Percentiles rank a stretch among this genome's conserved stretches.
Evolutionary conservation across 2,329 filamentous ascomycete species (phyloP).

Genomic region (Pseudodiploospora longispora): DNA sequence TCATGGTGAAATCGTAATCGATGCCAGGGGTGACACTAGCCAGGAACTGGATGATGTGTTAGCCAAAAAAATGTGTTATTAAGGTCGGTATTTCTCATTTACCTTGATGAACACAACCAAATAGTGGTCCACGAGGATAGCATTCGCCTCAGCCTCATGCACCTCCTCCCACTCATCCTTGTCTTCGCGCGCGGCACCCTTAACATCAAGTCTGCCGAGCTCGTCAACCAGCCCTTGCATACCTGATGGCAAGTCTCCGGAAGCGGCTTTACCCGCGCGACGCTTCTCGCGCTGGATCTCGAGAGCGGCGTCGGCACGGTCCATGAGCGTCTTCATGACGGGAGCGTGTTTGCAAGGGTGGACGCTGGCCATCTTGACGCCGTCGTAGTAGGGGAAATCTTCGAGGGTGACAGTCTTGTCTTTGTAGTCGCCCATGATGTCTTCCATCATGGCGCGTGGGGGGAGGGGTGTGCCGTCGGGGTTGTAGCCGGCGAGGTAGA

Average conservation of each 20-base stretch:
- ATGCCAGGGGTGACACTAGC: slow-evolving; percentile 91
- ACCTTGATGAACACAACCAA: slow-evolving; percentile 82
- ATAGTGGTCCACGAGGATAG: slow-evolving; percentile 83
- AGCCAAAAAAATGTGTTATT: neutral
- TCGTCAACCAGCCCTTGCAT: slow-evolving; percentile 85
- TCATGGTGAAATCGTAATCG: slow-evolving; percentile 97
- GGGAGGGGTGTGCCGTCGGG: slow-evolving; percentile 72
- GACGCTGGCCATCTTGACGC: slow-evolving; percentile 91
- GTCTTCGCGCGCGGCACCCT: slow-evolving; percentile 41
- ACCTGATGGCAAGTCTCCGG: slow-evolving; percentile 41
- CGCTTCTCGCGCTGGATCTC: slow-evolving; percentile 83
- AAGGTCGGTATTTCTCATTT: slow-evolving; percentile 15
- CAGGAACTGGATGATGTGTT: slow-evolving; percentile 48
- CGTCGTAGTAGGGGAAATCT: slow-evolving; percentile 90
- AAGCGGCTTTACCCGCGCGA: slow-evolving; percentile 43
- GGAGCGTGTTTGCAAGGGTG: slow-evolving; percentile 96
- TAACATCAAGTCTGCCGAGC: slow-evolving; percentile 56
- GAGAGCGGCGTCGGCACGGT: slow-evolving; percentile 87
- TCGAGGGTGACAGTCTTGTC: slow-evolving; percentile 98
- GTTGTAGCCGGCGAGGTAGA: slow-evolving; percentile 88
- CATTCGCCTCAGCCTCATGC: slow-evolving; percentile 52
- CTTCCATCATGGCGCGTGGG: slow-evolving; percentile 87
- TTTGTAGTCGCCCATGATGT: slow-evolving; percentile 93
- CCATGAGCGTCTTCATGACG: slow-evolving; percentile 96
- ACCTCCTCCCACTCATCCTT: slow-evolving; percentile 61